Base-by-base conservation (phyloP, 1,284 basidiomycete genomes). In the Cutaneotrichosporon spelunceum region DNA sequence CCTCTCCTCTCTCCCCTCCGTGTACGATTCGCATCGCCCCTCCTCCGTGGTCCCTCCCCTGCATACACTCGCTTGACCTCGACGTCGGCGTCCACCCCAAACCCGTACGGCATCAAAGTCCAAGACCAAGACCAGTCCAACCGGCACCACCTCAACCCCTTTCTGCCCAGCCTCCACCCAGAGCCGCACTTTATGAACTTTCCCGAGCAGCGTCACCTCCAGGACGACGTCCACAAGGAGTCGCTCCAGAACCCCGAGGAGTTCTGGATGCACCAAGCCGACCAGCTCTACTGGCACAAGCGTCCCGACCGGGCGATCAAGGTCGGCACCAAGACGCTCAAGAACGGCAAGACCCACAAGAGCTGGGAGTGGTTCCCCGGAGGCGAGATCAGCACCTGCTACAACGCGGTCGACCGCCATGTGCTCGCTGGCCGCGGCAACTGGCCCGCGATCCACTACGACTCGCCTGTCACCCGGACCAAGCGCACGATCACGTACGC, bases 401-500 rank as follows among this genome's bases (percentile, higher is more conserved):
- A 63, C 65, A 66, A 66, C 61, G 53, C 53, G 30, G 61, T 66
- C 50, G 65, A 66, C 65, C 65, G 65, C 14, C 65, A 66, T 34
- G 65, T 66, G 26, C 44, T 50, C 10, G 65, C 65, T 14, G 65
- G 65, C 44, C 49, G 60, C 62, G 65, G 65, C 42, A 53, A 52
- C 54, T 27, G 39, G 44, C 61, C 61, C 42, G 65, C 65, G 50
- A 63, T 66, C 54, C 62, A 59, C 59, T 66, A 66, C 61, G 65
- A 66, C 65, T 66, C 65, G 59, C 65, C 65, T 2, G 65, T 63
- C 13, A 59, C 65, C 39, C 23, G 50, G 29, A 53, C 55, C 52
- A 66, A 63, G 65, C 56, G 57, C 47, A 59, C 59, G 60, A 84
- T 96, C 76, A 83, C 87, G 48, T 96, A 91, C 76, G 82, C 84